Evolutionary conservation across 202 grass and related monocot species (phyloP).

Genomic region (Schoenoplectus triqueter): DNA sequence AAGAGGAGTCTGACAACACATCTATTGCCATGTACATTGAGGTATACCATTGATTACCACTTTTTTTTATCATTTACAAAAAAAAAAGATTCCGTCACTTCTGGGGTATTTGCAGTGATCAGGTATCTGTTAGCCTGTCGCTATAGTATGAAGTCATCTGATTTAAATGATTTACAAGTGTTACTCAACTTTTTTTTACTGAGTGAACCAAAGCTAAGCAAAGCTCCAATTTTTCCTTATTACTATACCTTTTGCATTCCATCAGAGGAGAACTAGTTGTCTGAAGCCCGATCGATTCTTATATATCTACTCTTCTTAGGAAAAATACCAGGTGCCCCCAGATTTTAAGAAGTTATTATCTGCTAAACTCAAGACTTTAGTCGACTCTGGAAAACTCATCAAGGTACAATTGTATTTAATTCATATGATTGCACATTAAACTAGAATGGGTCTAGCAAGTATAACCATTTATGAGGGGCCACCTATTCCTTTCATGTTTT

Average conservation of each 20-base stretch:
- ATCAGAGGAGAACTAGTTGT: not conserved
- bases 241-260: not conserved
- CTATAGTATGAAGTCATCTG: not conserved
- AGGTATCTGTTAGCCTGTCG: not conserved
- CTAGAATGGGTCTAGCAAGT: not conserved
- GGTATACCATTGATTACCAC: constrained; percentile 50
- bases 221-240: constrained; percentile 1
- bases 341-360: constrained; percentile 75
- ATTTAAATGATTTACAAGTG: not conserved
- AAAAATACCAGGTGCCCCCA: constrained; percentile 65
- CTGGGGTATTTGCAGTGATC: not conserved
- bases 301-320: constrained; percentile 49
- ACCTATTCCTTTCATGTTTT: constrained; percentile 46
- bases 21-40: constrained; percentile 81
- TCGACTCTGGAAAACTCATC: constrained; percentile 66
- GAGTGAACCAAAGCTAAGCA: not conserved
- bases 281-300: not conserved
- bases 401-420: constrained; percentile 53
- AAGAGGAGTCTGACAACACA: constrained; percentile 68
- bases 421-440: not conserved
- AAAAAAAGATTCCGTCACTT: not conserved
- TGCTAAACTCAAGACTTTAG: constrained; percentile 72
- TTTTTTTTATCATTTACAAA: not conserved
- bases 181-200: not conserved
- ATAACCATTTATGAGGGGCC: not conserved